Evolutionary conservation across 1,284 basidiomycete species (phyloP).

Genomic region (Bondarzewia mesenterica): DNA sequence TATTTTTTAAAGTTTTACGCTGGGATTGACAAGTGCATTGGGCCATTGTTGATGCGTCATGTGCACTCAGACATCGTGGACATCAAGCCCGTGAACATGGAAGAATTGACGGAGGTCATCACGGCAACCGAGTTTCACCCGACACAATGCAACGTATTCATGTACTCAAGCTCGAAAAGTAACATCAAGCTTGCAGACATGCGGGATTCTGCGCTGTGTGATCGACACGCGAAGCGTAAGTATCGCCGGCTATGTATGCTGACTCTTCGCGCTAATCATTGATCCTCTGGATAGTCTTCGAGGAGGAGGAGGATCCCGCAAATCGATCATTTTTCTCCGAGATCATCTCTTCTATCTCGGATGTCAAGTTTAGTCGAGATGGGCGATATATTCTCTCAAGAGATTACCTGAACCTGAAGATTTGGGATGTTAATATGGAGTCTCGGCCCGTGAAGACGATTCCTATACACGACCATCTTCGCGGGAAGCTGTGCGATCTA

Average conservation of each 20-base stretch:
- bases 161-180: constrained; percentile 99
- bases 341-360: constrained; percentile 99
- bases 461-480: constrained; percentile 96
- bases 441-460: constrained; percentile 95
- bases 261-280: constrained; percentile 6
- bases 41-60: not conserved
- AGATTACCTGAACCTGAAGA: constrained; percentile 97
- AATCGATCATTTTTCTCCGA: constrained; percentile 99
- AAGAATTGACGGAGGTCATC: constrained; percentile 99
- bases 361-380: constrained; percentile 98
- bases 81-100: constrained; percentile 99
- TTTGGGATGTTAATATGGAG: constrained; percentile 99
- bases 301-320: constrained; percentile 97
- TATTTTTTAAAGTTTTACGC: not conserved
- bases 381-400: constrained; percentile 95
- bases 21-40: not conserved
- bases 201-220: constrained; percentile 96
- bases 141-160: constrained; percentile 95
- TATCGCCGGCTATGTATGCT: constrained; percentile 10
- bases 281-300: constrained; percentile 65
- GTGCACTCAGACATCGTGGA: constrained; percentile 86
- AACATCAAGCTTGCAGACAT: constrained; percentile 99
- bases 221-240: constrained; percentile 93
- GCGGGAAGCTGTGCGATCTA: constrained; percentile 95
- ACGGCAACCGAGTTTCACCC: constrained; percentile 99